These are phyloP conservation scores for Decorospora gaudefroyi DNA, from an alignment of 2,329 filamentous ascomycete genomes.

Conservation along the genomic window DNA sequence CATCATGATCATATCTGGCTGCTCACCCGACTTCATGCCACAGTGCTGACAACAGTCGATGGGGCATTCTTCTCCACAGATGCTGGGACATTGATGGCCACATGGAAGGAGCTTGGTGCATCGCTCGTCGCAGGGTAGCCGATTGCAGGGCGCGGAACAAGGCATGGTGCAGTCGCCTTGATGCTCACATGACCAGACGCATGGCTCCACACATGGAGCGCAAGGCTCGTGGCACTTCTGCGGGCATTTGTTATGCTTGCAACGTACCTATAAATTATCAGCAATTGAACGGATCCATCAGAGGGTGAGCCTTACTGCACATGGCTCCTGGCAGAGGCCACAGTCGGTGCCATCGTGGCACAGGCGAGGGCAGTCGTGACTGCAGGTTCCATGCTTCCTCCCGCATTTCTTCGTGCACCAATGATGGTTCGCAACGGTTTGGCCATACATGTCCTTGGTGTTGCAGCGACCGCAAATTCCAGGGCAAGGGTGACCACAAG, in stretches of 20 bases:
- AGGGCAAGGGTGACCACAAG: slow-evolving; percentile 64
- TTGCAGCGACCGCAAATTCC: slow-evolving; percentile 58
- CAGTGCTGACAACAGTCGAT: slow-evolving; percentile 31
- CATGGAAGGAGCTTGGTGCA: slow-evolving; percentile 35
- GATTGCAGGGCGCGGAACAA: slow-evolving; percentile 42
- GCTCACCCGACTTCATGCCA: slow-evolving; percentile 19
- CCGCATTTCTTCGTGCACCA: slow-evolving; percentile 33
- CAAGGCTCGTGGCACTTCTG: slow-evolving; percentile 40
- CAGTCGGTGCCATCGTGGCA: slow-evolving; percentile 39
- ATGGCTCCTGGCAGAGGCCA: slow-evolving; percentile 26
- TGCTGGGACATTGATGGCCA: slow-evolving; percentile 40
- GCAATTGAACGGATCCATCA: not conserved
- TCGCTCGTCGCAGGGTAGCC: slow-evolving; percentile 38
- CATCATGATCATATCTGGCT: slow-evolving; percentile 35
- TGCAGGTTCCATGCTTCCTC: slow-evolving; percentile 35
- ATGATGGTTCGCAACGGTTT: slow-evolving; percentile 13
- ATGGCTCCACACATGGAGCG: slow-evolving; percentile 41
- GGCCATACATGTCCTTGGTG: slow-evolving; percentile 32
- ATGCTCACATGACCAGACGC: slow-evolving; percentile 45
- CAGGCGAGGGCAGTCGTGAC: slow-evolving; percentile 29
- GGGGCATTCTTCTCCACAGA: slow-evolving; percentile 41
- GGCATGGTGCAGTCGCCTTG: slow-evolving; percentile 41
- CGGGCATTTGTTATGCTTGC: slow-evolving; percentile 35
- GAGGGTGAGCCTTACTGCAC: slow-evolving; percentile 24
- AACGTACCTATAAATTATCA: slow-evolving; percentile 27